Evolutionary conservation across 2,329 filamentous ascomycete species (phyloP).

Genomic region (Chrysoporthe puriensis): DNA sequence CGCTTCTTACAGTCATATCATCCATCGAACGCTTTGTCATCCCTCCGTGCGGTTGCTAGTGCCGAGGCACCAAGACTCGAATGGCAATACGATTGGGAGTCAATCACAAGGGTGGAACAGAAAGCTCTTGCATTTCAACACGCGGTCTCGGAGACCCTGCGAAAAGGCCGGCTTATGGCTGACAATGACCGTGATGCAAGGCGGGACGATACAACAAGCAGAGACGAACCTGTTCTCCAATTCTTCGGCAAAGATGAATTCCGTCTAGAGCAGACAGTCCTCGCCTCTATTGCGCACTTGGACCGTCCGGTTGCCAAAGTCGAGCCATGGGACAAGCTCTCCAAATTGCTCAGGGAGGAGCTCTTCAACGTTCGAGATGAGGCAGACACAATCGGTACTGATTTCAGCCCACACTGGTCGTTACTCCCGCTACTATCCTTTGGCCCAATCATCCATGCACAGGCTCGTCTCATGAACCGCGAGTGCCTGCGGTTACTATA

Average conservation of each 20-base stretch:
- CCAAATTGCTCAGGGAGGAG: slow-evolving; percentile 44
- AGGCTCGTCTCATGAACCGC: slow-evolving; percentile 76
- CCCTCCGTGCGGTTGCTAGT: slow-evolving; percentile 45
- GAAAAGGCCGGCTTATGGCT: slow-evolving; percentile 12
- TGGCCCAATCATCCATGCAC: slow-evolving; percentile 71
- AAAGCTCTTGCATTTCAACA: slow-evolving; percentile 60
- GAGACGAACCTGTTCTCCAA: slow-evolving; percentile 38
- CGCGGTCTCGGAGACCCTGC: slow-evolving; percentile 42
- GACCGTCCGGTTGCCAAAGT: slow-evolving; percentile 41
- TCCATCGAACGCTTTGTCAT: slow-evolving; percentile 68
- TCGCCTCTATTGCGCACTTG: slow-evolving; percentile 54
- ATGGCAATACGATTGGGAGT: slow-evolving; percentile 75
- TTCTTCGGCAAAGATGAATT: slow-evolving; percentile 54
- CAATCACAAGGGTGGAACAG: slow-evolving; percentile 65
- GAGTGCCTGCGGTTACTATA: slow-evolving; percentile 79
- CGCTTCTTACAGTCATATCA: slow-evolving; percentile 73
- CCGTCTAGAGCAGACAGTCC: slow-evolving; percentile 51
- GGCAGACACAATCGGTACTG: slow-evolving; percentile 26
- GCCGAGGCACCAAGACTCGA: slow-evolving; percentile 60
- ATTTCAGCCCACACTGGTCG: slow-evolving; percentile 59
- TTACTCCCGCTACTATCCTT: slow-evolving; percentile 73
- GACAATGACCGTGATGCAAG: neutral
- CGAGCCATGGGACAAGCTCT: slow-evolving; percentile 42
- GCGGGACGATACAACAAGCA: neutral
- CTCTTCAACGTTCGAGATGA: slow-evolving; percentile 38